These are phyloP conservation scores for Suhomyces maxii DNA, from an alignment of 1,139 yeast species.

Conservation along the genomic window DNA sequence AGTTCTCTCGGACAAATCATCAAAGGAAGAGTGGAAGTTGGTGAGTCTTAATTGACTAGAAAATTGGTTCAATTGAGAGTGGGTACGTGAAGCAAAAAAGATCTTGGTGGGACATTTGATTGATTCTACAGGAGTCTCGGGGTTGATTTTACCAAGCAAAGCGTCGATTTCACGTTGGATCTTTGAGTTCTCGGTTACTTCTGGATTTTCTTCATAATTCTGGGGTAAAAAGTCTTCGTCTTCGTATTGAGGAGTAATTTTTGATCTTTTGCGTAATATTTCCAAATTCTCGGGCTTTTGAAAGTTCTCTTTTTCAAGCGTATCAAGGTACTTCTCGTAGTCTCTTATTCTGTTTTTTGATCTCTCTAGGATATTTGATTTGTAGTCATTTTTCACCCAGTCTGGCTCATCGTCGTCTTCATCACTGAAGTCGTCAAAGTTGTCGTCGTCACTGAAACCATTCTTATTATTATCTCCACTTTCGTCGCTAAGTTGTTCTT, in stretches of 20 bases:
- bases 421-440: slow-evolving; percentile 3
- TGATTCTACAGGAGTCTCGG: slow-evolving; percentile 15
- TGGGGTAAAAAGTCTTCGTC: slow-evolving; percentile 40
- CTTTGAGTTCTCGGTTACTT: slow-evolving; percentile 18
- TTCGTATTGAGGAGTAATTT: slow-evolving; percentile 4
- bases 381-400: slow-evolving; percentile 55
- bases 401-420: slow-evolving; percentile 55
- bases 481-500: slow-evolving; percentile 10
- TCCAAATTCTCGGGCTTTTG: slow-evolving; percentile 14
- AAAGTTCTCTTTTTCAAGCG: slow-evolving; percentile 17
- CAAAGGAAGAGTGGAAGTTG: slow-evolving; percentile 61
- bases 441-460: slow-evolving; percentile 14
- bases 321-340: slow-evolving; percentile 42
- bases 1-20: slow-evolving; percentile 38
- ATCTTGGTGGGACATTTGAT: slow-evolving; percentile 48
- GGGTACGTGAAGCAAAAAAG: slow-evolving; percentile 82
- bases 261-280: slow-evolving; percentile 1
- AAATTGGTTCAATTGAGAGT: slow-evolving; percentile 84
- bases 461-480: neutral
- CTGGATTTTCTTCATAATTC: slow-evolving; percentile 32
- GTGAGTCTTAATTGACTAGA: slow-evolving; percentile 70
- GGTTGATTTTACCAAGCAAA: slow-evolving; percentile 41
- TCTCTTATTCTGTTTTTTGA: slow-evolving; percentile 33
- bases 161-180: slow-evolving; percentile 46
- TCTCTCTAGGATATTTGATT: slow-evolving; percentile 30